Evolutionary conservation across 2,329 filamentous ascomycete species (phyloP).

Genomic region (Cadophora luteo-olivacea): DNA sequence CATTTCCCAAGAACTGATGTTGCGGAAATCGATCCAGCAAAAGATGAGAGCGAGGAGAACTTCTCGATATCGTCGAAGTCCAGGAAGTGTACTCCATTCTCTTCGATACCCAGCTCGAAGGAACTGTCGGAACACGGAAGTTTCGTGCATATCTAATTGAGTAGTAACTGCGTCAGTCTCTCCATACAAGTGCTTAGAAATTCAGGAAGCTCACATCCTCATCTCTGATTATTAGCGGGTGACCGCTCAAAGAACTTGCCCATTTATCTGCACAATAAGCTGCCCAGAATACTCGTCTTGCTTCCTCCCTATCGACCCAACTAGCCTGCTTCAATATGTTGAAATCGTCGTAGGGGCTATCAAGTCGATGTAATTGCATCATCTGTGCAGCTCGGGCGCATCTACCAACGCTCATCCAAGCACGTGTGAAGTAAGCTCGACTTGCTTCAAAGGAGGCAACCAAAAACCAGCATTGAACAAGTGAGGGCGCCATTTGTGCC

Average conservation of each 20-base stretch:
- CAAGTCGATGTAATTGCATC: conserved; percentile 4
- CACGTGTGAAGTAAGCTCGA: background rate
- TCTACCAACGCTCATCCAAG: conserved; percentile 15
- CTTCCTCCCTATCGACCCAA: background rate
- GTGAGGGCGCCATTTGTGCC: background rate
- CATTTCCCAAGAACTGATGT: background rate
- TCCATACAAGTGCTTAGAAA: background rate
- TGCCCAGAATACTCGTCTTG: conserved; percentile 3
- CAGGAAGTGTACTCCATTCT: background rate
- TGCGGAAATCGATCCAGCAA: conserved; percentile 7
- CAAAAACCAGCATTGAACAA: conserved; percentile 12
- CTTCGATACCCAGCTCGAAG: conserved; percentile 1
- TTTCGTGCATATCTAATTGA: conserved; percentile 8
- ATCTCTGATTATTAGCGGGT: conserved; percentile 13
- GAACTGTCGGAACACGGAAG: conserved; percentile 10
- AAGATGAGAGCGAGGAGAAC: background rate
- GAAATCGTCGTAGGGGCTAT: background rate
- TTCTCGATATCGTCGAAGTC: background rate
- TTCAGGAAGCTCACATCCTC: background rate
- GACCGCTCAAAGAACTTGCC: conserved; percentile 12
- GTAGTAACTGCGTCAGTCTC: background rate
- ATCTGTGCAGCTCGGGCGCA: conserved; percentile 3
- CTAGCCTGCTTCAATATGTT: background rate
- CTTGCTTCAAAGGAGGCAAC: conserved; percentile 3
- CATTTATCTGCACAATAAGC: conserved; percentile 11